A percentile compares a stretch with the other conserved stretches of the same genome.
Evolutionary conservation across 495 filamentous ascomycete genomes (phyloP).

Genomic region (Neurospora terricola): DNA sequence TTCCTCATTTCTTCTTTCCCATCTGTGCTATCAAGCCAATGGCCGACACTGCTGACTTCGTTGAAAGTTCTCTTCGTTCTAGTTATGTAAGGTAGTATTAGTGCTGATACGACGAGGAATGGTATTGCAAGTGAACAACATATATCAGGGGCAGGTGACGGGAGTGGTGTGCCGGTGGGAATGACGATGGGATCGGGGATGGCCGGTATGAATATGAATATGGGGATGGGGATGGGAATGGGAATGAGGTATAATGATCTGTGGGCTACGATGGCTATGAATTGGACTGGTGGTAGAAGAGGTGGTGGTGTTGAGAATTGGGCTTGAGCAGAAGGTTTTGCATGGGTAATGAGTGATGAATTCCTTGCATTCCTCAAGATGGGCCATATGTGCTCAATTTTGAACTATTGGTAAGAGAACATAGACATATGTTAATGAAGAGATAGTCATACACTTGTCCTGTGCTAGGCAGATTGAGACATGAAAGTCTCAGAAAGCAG

Average conservation of each 20-base stretch:
- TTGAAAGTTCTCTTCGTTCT: too few species aligned
- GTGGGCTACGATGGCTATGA: conserved; percentile 15
- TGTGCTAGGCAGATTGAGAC: background rate
- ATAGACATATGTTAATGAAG: background rate
- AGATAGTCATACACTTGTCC: background rate
- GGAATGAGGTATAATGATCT: conserved; percentile 7
- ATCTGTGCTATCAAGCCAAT: background rate
- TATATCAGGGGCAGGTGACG: background rate
- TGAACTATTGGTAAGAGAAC: background rate
- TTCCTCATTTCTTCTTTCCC: background rate
- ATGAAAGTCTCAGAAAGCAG: background rate
- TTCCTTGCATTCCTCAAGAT: background rate
- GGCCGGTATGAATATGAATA: background rate
- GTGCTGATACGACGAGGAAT: background rate
- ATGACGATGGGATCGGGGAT: conserved; percentile 27
- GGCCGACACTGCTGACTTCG: too few species aligned
- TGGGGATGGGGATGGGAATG: background rate
- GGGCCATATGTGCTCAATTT: background rate
- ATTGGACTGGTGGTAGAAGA: conserved; percentile 10
- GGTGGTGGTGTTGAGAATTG: background rate
- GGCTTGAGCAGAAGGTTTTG: background rate
- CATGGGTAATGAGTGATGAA: background rate
- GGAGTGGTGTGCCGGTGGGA: conserved; percentile 18
- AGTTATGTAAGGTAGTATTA: too few species aligned
- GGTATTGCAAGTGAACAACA: background rate